phyloP scores from a whole-genome alignment of 495 filamentous ascomycete genomes.

The Annulohypoxylon moriforme region DNA sequence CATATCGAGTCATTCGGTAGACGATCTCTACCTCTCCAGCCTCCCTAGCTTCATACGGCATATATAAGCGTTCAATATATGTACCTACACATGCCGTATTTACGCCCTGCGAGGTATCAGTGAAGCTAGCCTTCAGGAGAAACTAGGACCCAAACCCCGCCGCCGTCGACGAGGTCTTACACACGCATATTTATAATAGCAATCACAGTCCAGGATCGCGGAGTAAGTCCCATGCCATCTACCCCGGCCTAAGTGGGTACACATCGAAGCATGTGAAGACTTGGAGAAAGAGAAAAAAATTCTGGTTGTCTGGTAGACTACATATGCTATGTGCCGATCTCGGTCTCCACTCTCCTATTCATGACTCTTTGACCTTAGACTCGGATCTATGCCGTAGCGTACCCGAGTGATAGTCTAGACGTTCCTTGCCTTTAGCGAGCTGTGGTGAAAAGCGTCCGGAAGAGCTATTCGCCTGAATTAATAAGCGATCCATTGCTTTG shows the following conservation, averaged over 20 bases:
- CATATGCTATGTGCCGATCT: conserved; percentile 11
- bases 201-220: conserved; percentile 3
- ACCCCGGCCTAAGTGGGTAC: conserved; percentile 7
- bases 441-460: too few relatives aligned
- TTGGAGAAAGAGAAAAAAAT: neutral
- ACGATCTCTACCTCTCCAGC: neutral
- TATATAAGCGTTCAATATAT: conserved; percentile 19
- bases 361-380: neutral
- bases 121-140: neutral
- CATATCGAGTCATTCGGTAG: neutral
- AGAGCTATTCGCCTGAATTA: neutral
- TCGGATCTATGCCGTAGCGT: neutral
- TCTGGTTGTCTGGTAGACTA: neutral
- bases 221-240: neutral
- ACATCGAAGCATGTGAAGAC: neutral
- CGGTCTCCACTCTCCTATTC: neutral
- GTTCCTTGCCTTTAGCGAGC: neutral
- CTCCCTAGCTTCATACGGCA: conserved; percentile 17
- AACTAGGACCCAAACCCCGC: neutral
- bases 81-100: too few relatives aligned
- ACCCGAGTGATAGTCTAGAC: neutral
- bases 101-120: neutral
- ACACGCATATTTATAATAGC: neutral
- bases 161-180: neutral
- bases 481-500: neutral